Conservation (phyloP, 2,329 filamentous ascomycete species). For the Aspergillus sp. region DNA sequence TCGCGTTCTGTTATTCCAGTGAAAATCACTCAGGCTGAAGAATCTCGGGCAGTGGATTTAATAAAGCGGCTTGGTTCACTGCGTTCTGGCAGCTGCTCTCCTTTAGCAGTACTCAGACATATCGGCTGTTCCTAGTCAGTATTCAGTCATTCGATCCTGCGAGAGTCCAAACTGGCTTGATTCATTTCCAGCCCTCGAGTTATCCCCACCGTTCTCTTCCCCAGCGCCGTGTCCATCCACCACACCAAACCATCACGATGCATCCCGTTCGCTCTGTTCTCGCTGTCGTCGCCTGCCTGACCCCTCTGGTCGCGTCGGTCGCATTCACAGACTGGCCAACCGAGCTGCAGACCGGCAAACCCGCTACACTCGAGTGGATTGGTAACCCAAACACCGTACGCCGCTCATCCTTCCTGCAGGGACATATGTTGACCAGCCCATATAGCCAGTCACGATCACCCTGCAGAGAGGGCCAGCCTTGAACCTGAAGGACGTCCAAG, state of each 20-base stretch:
- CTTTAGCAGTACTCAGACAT: too few relatives aligned
- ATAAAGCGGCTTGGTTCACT: too few relatives aligned
- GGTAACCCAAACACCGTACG: conserved; percentile 32
- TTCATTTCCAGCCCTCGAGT: too few relatives aligned
- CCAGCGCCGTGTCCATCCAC: too few relatives aligned
- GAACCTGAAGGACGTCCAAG: conserved; percentile 43
- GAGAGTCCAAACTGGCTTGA: too few relatives aligned
- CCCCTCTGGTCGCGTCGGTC: conserved; percentile 39
- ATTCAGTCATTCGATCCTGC: too few relatives aligned
- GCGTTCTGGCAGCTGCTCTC: too few relatives aligned
- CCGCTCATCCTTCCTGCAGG: neutral
- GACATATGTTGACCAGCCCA: conserved; percentile 7
- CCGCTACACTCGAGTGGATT: conserved; percentile 40
- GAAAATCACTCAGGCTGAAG: too few relatives aligned
- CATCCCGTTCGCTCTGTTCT: conserved; percentile 42
- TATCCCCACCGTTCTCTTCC: too few relatives aligned
- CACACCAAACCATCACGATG: conserved; percentile 32
- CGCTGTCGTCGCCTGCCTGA: conserved; percentile 33
- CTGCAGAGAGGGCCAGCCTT: conserved; percentile 44
- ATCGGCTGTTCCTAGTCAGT: too few relatives aligned
- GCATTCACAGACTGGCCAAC: conserved; percentile 45
- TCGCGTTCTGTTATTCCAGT: too few relatives aligned
- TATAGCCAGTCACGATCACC: conserved; percentile 45
- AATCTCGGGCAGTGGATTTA: too few relatives aligned
- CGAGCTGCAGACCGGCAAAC: conserved; percentile 40